These are phyloP conservation scores for Pseudocercospora cruenta DNA, from an alignment of 2,329 filamentous ascomycete species.

Conservation along the genomic window DNA sequence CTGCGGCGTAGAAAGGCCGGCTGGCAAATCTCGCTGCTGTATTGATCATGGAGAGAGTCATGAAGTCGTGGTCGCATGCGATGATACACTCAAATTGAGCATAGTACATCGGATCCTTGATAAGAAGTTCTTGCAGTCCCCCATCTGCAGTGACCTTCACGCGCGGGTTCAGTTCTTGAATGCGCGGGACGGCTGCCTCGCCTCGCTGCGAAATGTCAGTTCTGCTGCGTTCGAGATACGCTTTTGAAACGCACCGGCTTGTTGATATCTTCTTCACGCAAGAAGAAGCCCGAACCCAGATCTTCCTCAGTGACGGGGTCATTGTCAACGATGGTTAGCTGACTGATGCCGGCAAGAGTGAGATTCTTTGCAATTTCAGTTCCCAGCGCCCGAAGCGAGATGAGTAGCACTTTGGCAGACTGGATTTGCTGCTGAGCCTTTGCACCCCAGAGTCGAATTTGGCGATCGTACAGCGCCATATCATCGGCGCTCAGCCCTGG, in stretches of 20 bases:
- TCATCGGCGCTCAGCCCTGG: slow-evolving; percentile 66
- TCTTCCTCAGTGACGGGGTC: slow-evolving; percentile 76
- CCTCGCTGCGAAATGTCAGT: slow-evolving; percentile 62
- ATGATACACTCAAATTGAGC: slow-evolving; percentile 81
- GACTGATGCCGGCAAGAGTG: slow-evolving; percentile 88
- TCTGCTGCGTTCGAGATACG: background rate
- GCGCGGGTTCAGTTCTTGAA: slow-evolving; percentile 86
- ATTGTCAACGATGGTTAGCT: slow-evolving; percentile 84
- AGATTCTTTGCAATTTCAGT: slow-evolving; percentile 98
- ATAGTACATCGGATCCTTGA: slow-evolving; percentile 78
- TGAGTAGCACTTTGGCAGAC: slow-evolving; percentile 83
- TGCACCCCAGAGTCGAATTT: slow-evolving; percentile 96
- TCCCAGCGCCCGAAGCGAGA: slow-evolving; percentile 83
- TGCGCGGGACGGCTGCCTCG: slow-evolving; percentile 73
- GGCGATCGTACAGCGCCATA: slow-evolving; percentile 94
- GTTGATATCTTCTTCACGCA: slow-evolving; percentile 73
- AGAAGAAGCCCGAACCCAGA: slow-evolving; percentile 70
- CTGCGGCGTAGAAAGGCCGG: slow-evolving; percentile 85
- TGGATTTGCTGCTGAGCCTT: slow-evolving; percentile 89
- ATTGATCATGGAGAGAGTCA: slow-evolving; percentile 77
- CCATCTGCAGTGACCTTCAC: slow-evolving; percentile 65
- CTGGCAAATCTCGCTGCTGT: slow-evolving; percentile 78
- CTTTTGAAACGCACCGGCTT: slow-evolving; percentile 60
- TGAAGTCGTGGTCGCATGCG: slow-evolving; percentile 81
- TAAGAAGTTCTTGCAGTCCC: slow-evolving; percentile 62